Base-by-base conservation (phyloP, 768 basidiomycete genomes). In the Lyophyllum atratum region DNA sequence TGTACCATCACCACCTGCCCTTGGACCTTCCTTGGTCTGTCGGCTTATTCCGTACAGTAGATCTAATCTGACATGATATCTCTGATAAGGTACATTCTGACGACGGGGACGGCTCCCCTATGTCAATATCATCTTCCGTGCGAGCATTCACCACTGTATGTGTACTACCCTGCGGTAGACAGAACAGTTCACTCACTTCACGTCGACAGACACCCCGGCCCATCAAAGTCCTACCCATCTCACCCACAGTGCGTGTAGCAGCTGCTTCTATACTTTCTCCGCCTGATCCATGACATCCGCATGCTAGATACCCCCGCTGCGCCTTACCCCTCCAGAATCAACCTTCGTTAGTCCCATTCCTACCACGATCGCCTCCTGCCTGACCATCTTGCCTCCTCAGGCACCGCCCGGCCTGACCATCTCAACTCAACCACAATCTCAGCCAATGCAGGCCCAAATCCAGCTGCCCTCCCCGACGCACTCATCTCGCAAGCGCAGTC, bases 111-210 rank as follows among this genome's bases (percentile, higher is more conserved):
- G n/a, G 34, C 15, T 21, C 34, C 34, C 53, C 55, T 6, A 54
- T 63, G 50, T 60, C 58, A 17, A 51, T 60, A 55, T 60, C 59
- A 46, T 54, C 57, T 29, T 49, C 57, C 3, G 33, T 21, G n/a
- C 50, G 42, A 24, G 40, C 49, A 44, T 42, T 52, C 10, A 51
- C 52, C 9, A 21, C 4, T 22, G 64, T 62, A 43, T n/a, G 43
- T 49, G 17, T 4, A n/a, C 4, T 19, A 40, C 39, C n/a, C 17
- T 15, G 19, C 4, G 4, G 7, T 19, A 15, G 17, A 40, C 39
- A 4, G 9, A 4, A 15, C 39, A n/a, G 19, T 5, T 17, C 29
- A 19, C 26, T 42, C 6, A 55, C 9, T 31, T 26, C 4, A n/a
- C 15, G 17, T 8, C 53, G 15, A 5, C 5, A 28, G 21, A 12